Conservation (phyloP, 192 early-diverging fungal species). For the Backusella tuberculispora region DNA sequence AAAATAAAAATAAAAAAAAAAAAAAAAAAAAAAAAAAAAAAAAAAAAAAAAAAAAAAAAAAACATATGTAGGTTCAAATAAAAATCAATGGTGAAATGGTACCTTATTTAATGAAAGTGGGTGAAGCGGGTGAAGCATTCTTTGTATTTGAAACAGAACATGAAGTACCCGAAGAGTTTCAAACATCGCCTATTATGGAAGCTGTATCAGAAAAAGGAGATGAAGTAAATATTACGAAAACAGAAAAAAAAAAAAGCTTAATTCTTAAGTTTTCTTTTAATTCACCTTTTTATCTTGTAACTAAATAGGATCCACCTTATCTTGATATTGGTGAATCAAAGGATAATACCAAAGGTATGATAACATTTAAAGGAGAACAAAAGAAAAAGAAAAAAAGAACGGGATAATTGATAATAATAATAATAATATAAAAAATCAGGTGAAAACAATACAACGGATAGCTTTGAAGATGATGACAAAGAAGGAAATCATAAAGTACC, state of each 20-base stretch:
- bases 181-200: slow-evolving; percentile 88
- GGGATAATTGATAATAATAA: no score
- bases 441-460: slow-evolving; percentile 7
- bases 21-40: background rate
- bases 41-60: no score
- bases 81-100: slow-evolving; percentile 79
- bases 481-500: slow-evolving; percentile 30
- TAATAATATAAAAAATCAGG: background rate
- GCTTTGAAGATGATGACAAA: slow-evolving; percentile 34
- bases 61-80: slow-evolving; percentile 74
- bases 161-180: slow-evolving; percentile 89
- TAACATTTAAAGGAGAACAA: background rate
- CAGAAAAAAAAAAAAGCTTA: no score
- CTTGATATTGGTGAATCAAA: slow-evolving; percentile 45
- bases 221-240: slow-evolving; percentile 20
- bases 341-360: slow-evolving; percentile 14
- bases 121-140: slow-evolving; percentile 97
- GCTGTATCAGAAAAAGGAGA: slow-evolving; percentile 42
- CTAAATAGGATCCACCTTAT: slow-evolving; percentile 41
- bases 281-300: background rate
- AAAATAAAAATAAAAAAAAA: no score
- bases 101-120: slow-evolving; percentile 94
- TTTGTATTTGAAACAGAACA: slow-evolving; percentile 95
- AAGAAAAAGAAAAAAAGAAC: background rate
- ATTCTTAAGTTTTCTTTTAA: no score